Conservation (phyloP, 2,329 filamentous ascomycete species). For the Trichoderma sp. region DNA sequence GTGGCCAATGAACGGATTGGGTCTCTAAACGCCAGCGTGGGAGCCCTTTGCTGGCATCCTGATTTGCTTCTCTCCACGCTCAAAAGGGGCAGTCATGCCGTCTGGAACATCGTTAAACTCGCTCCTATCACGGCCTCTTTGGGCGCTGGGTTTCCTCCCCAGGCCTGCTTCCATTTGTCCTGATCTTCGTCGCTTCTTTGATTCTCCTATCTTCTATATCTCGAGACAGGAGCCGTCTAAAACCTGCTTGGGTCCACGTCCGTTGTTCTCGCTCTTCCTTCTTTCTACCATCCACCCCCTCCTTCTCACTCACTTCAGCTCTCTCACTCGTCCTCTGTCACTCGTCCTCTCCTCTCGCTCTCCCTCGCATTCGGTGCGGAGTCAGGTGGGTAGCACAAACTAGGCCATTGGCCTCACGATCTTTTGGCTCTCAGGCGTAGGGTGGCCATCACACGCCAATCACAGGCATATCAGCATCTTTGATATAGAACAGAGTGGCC, state of each 20-base stretch:
- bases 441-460: constrained; percentile 21
- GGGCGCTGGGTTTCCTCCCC: not conserved
- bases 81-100: constrained; percentile 27
- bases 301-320: not conserved
- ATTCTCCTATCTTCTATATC: not conserved
- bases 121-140: constrained; percentile 9
- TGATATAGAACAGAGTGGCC: constrained; percentile 10
- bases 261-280: too few species aligned
- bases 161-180: not conserved
- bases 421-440: constrained; percentile 22
- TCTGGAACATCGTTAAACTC: constrained; percentile 13
- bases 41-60: constrained; percentile 1
- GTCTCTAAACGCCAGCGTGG: not conserved
- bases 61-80: constrained; percentile 25
- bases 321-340: not conserved
- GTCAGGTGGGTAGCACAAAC: constrained; percentile 23
- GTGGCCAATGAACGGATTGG: not conserved
- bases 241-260: not conserved
- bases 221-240: not conserved
- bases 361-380: constrained; percentile 1
- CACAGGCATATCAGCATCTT: constrained; percentile 11
- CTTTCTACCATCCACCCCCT: not conserved
- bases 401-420: constrained; percentile 7
- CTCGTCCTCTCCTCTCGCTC: not conserved
- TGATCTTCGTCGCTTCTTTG: not conserved